Percentiles rank a stretch among this genome's conserved stretches.
These are phyloP conservation scores for Yarrowia yakushimensis DNA, from an alignment of 805 yeast genomes.

Conservation along the genomic window DNA sequence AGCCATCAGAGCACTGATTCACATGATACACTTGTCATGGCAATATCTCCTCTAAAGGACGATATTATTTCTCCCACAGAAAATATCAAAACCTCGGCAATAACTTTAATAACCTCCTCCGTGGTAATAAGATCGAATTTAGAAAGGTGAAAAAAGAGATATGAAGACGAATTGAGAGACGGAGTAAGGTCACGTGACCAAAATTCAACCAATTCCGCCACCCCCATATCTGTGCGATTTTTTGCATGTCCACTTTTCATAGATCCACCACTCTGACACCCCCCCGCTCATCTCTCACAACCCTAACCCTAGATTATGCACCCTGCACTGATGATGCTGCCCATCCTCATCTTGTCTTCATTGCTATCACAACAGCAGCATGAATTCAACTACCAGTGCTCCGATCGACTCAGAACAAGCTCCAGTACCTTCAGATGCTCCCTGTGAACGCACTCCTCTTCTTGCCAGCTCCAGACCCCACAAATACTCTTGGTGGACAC, in stretches of 20 bases:
- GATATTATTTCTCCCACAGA: too few relatives aligned
- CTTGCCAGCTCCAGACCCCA: neutral
- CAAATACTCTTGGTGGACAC: slow-evolving; percentile 16
- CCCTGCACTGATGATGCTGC: neutral
- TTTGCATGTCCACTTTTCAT: too few relatives aligned
- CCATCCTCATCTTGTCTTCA: neutral
- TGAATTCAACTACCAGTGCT: neutral
- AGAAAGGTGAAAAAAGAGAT: too few relatives aligned
- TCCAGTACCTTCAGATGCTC: neutral
- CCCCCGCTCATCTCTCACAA: neutral
- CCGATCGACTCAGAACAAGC: neutral
- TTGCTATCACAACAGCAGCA: neutral
- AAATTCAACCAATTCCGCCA: neutral
- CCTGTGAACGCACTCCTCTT: slow-evolving; percentile 3
- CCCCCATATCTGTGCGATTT: too few relatives aligned
- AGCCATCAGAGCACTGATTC: too few relatives aligned
- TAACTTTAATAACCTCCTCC: too few relatives aligned
- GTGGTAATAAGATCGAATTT: too few relatives aligned
- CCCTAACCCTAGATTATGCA: slow-evolving; percentile 19
- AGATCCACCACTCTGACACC: too few relatives aligned
- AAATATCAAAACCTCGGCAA: too few relatives aligned
- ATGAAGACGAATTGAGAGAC: too few relatives aligned
- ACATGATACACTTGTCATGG: too few relatives aligned
- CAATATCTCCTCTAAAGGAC: too few relatives aligned
- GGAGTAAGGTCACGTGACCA: neutral